A percentile compares a stretch with the other conserved stretches of the same genome.
These are phyloP conservation scores for Yamadazyma sp. DNA, from an alignment of 805 yeast genomes.

Conservation along the genomic window DNA sequence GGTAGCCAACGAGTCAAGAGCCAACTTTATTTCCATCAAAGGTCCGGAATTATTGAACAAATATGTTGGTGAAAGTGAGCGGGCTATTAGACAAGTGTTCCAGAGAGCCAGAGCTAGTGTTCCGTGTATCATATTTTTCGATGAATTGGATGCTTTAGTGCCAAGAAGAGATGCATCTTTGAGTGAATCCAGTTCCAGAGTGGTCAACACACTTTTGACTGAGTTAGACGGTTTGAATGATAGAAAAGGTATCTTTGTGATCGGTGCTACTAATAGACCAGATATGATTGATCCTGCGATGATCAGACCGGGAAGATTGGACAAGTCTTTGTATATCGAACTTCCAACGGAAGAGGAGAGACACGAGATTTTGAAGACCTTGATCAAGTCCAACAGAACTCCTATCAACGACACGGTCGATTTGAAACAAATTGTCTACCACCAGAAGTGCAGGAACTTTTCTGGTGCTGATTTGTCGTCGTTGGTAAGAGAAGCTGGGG, in stretches of 20 bases:
- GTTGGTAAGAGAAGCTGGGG: conserved; percentile 91
- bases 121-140: conserved; percentile 94
- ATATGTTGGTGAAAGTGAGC: conserved; percentile 94
- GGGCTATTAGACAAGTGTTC: conserved; percentile 91
- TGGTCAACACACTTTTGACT: conserved; percentile 90
- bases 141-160: conserved; percentile 93
- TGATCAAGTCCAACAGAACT: conserved; percentile 68
- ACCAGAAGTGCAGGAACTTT: conserved; percentile 81
- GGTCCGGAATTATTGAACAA: conserved; percentile 95
- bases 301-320: conserved; percentile 95
- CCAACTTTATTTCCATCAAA: conserved; percentile 91
- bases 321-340: conserved; percentile 88
- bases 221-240: conserved; percentile 95
- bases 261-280: conserved; percentile 96
- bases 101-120: conserved; percentile 88
- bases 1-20: conserved; percentile 95
- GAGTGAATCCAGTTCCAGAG: conserved; percentile 88
- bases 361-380: conserved; percentile 75
- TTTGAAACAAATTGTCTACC: conserved; percentile 60
- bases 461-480: conserved; percentile 97
- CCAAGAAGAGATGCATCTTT: conserved; percentile 89
- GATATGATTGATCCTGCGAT: conserved; percentile 98
- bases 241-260: conserved; percentile 87
- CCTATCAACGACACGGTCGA: conserved; percentile 70
- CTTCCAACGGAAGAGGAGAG: conserved; percentile 80